Conservation (phyloP, 73 alveolate genomes). For the Paraurostyla sp. region DNA sequence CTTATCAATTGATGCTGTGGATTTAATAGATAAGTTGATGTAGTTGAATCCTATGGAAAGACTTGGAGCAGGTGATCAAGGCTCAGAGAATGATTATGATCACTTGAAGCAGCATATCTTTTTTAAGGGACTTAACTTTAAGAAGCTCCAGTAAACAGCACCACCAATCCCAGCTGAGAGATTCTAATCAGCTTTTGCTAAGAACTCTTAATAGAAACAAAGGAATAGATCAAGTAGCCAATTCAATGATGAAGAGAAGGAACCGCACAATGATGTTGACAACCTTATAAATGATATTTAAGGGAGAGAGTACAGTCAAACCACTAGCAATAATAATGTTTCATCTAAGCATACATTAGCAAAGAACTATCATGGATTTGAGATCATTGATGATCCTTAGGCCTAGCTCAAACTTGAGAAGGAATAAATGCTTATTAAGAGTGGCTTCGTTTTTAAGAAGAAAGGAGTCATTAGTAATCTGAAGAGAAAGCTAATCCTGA, state of each 20-base stretch:
- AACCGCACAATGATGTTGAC: neutral
- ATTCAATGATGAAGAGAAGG: neutral
- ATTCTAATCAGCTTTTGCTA: constrained; percentile 20
- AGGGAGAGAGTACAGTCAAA: neutral
- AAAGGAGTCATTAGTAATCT: constrained; percentile 48
- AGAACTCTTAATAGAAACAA: constrained; percentile 15
- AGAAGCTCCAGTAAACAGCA: neutral
- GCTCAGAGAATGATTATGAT: constrained; percentile 59
- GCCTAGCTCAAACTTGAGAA: neutral
- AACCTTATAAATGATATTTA: neutral
- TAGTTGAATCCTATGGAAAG: constrained; percentile 76
- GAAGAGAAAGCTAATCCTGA: neutral
- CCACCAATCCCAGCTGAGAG: constrained; percentile 61
- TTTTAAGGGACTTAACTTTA: constrained; percentile 77
- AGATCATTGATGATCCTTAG: neutral
- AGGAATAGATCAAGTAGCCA: neutral
- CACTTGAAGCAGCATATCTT: constrained; percentile 77
- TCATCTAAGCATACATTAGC: neutral
- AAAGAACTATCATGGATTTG: neutral
- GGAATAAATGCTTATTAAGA: neutral
- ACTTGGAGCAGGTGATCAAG: constrained; percentile 86
- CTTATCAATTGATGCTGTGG: constrained; percentile 89
- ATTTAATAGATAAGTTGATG: constrained; percentile 79
- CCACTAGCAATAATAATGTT: neutral
- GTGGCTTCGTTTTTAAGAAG: constrained; percentile 25